Conservation (phyloP, 345 rosid genomes). For the Citrus maxima region DNA sequence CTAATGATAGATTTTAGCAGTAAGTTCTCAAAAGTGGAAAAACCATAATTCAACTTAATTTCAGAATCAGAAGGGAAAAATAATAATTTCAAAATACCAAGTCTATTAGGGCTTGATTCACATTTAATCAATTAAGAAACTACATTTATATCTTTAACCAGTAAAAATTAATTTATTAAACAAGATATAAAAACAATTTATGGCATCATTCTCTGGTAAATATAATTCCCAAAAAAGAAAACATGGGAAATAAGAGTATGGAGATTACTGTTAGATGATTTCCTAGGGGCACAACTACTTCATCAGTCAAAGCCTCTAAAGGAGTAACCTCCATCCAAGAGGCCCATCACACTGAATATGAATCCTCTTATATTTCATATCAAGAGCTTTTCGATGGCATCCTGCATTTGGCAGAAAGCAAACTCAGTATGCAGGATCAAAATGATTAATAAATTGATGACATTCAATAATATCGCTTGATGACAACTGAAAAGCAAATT, state of each 20-base stretch:
- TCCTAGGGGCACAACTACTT: constrained; percentile 25
- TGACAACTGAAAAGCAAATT: neutral
- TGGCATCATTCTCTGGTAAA: neutral
- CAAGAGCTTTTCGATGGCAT: constrained; percentile 89
- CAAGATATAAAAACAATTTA: neutral
- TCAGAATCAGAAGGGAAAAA: too few relatives aligned
- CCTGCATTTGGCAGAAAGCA: constrained; percentile 39
- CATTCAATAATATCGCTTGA: neutral
- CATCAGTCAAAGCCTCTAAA: constrained; percentile 66
- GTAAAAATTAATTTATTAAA: too few relatives aligned
- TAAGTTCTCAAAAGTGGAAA: too few relatives aligned
- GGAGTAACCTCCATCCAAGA: constrained; percentile 36
- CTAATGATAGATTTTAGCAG: too few relatives aligned
- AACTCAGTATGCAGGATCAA: neutral
- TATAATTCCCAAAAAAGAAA: neutral
- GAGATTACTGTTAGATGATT: neutral
- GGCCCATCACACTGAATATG: constrained; percentile 82
- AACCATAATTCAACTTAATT: too few relatives aligned
- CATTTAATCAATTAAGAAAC: too few relatives aligned
- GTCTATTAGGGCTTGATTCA: too few relatives aligned
- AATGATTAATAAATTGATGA: neutral
- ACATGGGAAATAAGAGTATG: neutral
- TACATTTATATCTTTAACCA: too few relatives aligned
- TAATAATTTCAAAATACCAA: too few relatives aligned
- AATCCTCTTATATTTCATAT: constrained; percentile 36